phyloP scores from a whole-genome alignment of 2,329 filamentous ascomycete species.

The Fusarium pseudocircinatum region DNA sequence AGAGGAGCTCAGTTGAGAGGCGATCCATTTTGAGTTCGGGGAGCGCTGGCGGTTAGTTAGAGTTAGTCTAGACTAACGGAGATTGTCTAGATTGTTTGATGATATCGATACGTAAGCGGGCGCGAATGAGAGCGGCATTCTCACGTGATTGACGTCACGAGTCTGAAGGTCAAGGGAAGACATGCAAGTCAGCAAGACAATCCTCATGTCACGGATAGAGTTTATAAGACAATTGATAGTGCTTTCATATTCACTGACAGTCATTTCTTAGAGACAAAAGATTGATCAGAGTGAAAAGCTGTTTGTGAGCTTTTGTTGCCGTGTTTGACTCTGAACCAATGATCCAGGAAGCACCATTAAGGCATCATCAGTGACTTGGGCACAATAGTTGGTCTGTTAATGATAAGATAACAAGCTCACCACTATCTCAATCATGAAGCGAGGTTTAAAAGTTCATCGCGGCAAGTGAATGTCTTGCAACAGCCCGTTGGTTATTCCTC shows the following conservation, averaged over 20 bases:
- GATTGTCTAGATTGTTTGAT: neutral
- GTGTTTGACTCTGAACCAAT: neutral
- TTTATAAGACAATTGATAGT: neutral
- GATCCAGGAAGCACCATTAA: neutral
- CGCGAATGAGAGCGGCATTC: neutral
- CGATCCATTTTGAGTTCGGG: neutral
- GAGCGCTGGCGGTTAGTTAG: neutral
- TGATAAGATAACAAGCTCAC: no score
- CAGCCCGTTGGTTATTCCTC: neutral
- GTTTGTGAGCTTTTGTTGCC: neutral
- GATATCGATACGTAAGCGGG: neutral
- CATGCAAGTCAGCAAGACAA: neutral
- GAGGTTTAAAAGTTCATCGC: rapidly evolving
- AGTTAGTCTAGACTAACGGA: neutral
- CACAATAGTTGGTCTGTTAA: no score
- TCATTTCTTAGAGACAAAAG: rapidly evolving
- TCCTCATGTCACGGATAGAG: neutral
- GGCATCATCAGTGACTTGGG: neutral
- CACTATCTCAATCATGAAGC: rapidly evolving
- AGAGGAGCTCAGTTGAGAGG: conserved; percentile 3
- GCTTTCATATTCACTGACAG: rapidly evolving
- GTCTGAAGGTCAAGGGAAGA: neutral
- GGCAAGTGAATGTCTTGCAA: neutral
- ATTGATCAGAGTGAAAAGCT: neutral
- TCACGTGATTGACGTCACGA: neutral